Percentiles rank a stretch among this genome's conserved stretches.
Conservation (phyloP, 2,329 filamentous ascomycete genomes). For the Herpotrichia juniperi region DNA sequence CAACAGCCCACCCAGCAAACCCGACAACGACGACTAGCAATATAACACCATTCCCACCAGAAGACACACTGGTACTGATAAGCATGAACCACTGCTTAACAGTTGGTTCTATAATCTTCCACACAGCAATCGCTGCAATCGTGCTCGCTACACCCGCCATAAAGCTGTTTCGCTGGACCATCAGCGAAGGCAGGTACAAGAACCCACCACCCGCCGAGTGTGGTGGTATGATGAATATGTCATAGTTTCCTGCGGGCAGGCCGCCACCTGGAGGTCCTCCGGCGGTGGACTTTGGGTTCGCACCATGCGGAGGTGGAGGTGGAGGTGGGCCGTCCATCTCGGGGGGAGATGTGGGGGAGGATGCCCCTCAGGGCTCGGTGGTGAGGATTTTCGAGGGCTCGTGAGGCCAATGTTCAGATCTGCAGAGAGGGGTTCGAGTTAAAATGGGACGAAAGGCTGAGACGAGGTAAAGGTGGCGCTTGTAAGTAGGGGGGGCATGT, state of each 20-base stretch:
- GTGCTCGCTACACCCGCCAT: constrained; percentile 83
- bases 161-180: constrained; percentile 88
- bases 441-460: constrained; percentile 4
- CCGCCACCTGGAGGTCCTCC: constrained; percentile 55
- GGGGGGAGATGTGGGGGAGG: constrained; percentile 26
- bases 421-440: constrained; percentile 1
- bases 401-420: constrained; percentile 5
- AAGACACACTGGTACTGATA: constrained; percentile 62
- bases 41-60: constrained; percentile 73
- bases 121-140: constrained; percentile 74
- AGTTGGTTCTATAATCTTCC: constrained; percentile 73
- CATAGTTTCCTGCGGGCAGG: constrained; percentile 87
- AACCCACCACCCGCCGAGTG: constrained; percentile 90
- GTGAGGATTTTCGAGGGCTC: constrained; percentile 5
- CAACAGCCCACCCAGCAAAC: constrained; percentile 78
- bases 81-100: constrained; percentile 75
- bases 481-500: constrained; percentile 27
- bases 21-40: constrained; percentile 76
- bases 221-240: constrained; percentile 95
- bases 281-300: constrained; percentile 68
- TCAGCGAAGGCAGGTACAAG: constrained; percentile 89
- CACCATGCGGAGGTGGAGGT: constrained; percentile 85
- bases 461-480: constrained; percentile 16
- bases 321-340: constrained; percentile 63
- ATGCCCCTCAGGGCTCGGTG: constrained; percentile 17